A percentile compares a stretch with the other conserved stretches of the same genome.
Evolutionary conservation across 371 early-diverging fungal species (phyloP).

Genomic region (Syncephalastrum monosporum): DNA sequence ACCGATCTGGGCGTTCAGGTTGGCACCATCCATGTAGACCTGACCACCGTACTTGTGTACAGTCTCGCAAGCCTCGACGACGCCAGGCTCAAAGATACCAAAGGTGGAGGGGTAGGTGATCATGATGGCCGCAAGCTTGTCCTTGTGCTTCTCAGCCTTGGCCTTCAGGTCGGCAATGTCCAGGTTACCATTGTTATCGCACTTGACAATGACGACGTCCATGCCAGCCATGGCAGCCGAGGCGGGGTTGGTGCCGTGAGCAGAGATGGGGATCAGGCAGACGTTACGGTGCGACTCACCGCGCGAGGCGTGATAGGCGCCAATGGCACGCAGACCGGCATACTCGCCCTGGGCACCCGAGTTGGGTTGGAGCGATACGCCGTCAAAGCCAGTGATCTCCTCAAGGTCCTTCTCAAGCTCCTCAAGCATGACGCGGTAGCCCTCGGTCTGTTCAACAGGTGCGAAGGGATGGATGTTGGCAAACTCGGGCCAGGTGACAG

Average conservation of each 20-base stretch:
- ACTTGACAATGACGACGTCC: constrained; percentile 91
- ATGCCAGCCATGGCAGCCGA: constrained; percentile 97
- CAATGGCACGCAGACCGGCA: constrained; percentile 92
- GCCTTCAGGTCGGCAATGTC: constrained; percentile 85
- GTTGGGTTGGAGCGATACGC: constrained; percentile 94
- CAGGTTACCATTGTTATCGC: constrained; percentile 87
- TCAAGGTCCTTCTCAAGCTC: constrained; percentile 87
- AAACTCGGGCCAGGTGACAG: constrained; percentile 97
- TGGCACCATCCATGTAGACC: constrained; percentile 99
- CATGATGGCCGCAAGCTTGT: constrained; percentile 91
- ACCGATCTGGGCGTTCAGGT: constrained; percentile 98
- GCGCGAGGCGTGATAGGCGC: constrained; percentile 83
- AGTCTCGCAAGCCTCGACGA: constrained; percentile 82
- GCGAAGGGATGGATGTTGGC: constrained; percentile 95
- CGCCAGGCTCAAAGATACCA: constrained; percentile 94
- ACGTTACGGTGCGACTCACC: constrained; percentile 86
- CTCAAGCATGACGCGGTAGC: constrained; percentile 81
- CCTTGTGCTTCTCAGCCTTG: constrained; percentile 84
- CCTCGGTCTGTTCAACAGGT: constrained; percentile 87
- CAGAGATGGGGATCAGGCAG: constrained; percentile 96
- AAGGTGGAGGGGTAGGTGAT: constrained; percentile 98
- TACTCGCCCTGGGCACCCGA: constrained; percentile 98
- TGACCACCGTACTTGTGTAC: constrained; percentile 92
- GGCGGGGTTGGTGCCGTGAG: constrained; percentile 99
- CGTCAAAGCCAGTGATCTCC: constrained; percentile 92